phyloP scores from a whole-genome alignment of 164 flowering plant species.

The Hamamelis virginiana region DNA sequence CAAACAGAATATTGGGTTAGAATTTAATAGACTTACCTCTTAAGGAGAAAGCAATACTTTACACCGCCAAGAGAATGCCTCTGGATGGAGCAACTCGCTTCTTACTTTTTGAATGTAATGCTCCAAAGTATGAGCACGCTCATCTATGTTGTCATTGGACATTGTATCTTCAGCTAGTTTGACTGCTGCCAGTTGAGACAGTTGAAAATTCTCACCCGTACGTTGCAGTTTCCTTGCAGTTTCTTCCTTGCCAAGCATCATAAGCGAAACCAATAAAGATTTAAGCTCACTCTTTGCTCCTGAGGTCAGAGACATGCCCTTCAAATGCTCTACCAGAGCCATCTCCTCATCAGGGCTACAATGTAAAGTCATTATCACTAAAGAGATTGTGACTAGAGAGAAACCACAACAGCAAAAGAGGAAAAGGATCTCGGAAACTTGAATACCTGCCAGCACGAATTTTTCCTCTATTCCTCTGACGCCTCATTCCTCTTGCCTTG shows the following conservation, averaged over 20 bases:
- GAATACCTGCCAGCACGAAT: constrained; percentile 96
- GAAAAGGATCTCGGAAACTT: not conserved
- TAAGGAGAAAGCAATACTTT: constrained; percentile 53
- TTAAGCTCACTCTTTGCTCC: constrained; percentile 74
- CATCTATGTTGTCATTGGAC: constrained; percentile 55
- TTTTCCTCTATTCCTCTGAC: constrained; percentile 74
- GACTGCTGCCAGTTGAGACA: constrained; percentile 80
- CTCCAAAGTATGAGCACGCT: constrained; percentile 55
- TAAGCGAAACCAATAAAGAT: constrained; percentile 59
- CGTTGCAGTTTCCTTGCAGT: constrained; percentile 81
- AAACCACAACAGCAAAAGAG: not conserved
- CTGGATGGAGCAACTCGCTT: constrained; percentile 39
- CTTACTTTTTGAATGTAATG: constrained; percentile 43
- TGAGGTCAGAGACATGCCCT: constrained; percentile 70
- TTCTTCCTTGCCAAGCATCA: constrained; percentile 76
- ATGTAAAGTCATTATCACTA: constrained; percentile 10
- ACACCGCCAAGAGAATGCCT: constrained; percentile 65
- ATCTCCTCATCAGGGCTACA: constrained; percentile 89
- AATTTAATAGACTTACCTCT: constrained; percentile 13
- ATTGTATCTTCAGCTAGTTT: constrained; percentile 73
- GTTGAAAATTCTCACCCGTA: constrained; percentile 57
- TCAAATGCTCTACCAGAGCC: constrained; percentile 89
- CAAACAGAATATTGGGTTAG: not conserved
- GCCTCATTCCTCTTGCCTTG: constrained; percentile 63
- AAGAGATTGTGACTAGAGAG: constrained; percentile 3